Evolutionary conservation across 73 alveolate genomes (phyloP).

Genomic region (Durusdinium trenchii): DNA sequence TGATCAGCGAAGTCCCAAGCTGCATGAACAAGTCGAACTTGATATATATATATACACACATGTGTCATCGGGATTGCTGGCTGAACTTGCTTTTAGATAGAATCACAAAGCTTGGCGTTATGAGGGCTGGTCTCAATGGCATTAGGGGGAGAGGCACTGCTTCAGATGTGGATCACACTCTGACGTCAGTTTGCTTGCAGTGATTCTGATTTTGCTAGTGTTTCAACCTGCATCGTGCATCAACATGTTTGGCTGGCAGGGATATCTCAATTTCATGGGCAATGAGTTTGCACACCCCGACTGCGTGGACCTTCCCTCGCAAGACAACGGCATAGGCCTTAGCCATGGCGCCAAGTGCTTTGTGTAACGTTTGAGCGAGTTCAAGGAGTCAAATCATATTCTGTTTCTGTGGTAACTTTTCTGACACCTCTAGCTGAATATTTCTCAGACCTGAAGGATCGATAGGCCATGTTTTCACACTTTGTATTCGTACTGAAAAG

Average conservation of each 20-base stretch:
- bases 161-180: not conserved
- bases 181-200: not conserved
- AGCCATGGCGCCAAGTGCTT: no score
- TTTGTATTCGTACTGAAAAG: no score
- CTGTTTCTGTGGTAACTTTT: no score
- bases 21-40: not conserved
- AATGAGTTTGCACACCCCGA: conserved; percentile 99
- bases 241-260: conserved; percentile 97
- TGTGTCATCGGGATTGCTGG: not conserved
- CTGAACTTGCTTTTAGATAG: not conserved
- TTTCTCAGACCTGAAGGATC: no score
- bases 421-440: no score
- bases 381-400: no score
- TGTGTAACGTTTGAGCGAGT: no score
- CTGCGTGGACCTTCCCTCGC: conserved; percentile 99
- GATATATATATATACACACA: no score
- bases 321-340: not conserved
- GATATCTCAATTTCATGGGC: conserved; percentile 99
- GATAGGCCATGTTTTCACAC: no score
- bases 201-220: not conserved
- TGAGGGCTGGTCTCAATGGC: not conserved
- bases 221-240: not conserved
- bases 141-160: conserved; percentile 18
- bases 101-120: no score
- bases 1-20: conserved; percentile 97